These are phyloP conservation scores for Castanospermum australe DNA, from an alignment of 306 rosid genomes.

Conservation along the genomic window DNA sequence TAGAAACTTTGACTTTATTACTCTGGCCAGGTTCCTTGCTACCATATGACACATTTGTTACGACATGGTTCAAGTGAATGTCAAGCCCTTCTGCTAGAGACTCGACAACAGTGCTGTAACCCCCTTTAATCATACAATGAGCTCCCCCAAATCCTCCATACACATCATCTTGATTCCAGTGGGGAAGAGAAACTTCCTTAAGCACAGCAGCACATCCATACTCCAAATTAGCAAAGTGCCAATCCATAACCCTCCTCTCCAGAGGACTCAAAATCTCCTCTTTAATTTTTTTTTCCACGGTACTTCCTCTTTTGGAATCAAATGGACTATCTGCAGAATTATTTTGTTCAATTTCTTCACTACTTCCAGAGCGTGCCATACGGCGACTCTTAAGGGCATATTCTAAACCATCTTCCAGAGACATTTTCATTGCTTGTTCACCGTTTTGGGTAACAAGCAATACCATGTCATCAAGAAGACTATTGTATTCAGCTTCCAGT, in stretches of 20 bases:
- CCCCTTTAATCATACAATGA: slow-evolving; percentile 99
- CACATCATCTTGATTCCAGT: slow-evolving; percentile 98
- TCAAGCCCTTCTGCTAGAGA: slow-evolving; percentile 85
- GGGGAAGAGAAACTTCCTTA: slow-evolving; percentile 91
- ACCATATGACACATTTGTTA: slow-evolving; percentile 74
- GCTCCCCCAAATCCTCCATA: slow-evolving; percentile 99
- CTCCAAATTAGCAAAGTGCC: slow-evolving; percentile 99
- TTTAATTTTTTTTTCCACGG: slow-evolving; percentile 28
- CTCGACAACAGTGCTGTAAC: slow-evolving; percentile 87
- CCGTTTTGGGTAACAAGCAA: slow-evolving; percentile 85
- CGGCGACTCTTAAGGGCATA: slow-evolving; percentile 82
- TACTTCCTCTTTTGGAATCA: slow-evolving; percentile 32
- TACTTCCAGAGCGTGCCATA: slow-evolving; percentile 43
- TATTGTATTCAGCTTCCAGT: slow-evolving; percentile 91
- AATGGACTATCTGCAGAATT: slow-evolving; percentile 31
- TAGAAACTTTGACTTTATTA: slow-evolving; percentile 70
- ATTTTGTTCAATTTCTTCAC: slow-evolving; percentile 48
- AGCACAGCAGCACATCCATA: slow-evolving; percentile 98
- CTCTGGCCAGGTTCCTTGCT: slow-evolving; percentile 46
- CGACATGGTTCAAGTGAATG: slow-evolving; percentile 73
- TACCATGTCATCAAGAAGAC: slow-evolving; percentile 95
- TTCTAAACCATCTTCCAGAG: slow-evolving; percentile 98
- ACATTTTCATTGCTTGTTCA: slow-evolving; percentile 83
- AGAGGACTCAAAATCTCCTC: slow-evolving; percentile 74
- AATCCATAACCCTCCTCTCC: slow-evolving; percentile 99